phyloP scores from a whole-genome alignment of 345 rosid species.

The Capsella bursapastoris region DNA sequence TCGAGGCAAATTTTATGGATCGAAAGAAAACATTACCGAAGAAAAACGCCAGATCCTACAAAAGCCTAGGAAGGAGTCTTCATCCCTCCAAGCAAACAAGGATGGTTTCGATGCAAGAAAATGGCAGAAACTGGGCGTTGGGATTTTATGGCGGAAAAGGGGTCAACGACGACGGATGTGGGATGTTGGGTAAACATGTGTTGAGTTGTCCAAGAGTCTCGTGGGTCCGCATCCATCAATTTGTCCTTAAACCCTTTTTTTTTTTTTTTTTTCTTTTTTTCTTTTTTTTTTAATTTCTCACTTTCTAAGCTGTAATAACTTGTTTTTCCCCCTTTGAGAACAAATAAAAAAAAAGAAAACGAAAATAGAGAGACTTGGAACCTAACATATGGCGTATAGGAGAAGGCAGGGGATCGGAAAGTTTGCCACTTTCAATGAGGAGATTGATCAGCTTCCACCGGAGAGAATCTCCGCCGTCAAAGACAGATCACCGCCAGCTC shows the following conservation, averaged over 20 bases:
- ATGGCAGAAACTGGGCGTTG: background rate
- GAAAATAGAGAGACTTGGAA: background rate
- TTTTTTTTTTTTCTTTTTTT: background rate
- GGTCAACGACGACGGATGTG: slow-evolving; percentile 36
- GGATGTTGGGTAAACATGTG: background rate
- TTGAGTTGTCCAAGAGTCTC: slow-evolving; percentile 14
- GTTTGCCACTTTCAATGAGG: slow-evolving; percentile 78
- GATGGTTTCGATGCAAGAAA: slow-evolving; percentile 23
- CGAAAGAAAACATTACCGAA: slow-evolving; percentile 2
- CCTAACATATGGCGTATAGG: slow-evolving; percentile 75
- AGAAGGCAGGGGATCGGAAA: slow-evolving; percentile 76
- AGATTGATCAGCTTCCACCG: slow-evolving; percentile 47
- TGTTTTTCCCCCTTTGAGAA: background rate
- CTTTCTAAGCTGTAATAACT: no score
- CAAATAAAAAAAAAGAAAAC: background rate
- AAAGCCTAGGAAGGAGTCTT: background rate
- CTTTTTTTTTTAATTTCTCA: background rate
- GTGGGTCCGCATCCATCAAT: slow-evolving; percentile 17
- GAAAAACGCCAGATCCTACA: slow-evolving; percentile 12
- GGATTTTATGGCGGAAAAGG: slow-evolving; percentile 8
- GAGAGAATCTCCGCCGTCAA: slow-evolving; percentile 6
- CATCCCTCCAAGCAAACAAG: slow-evolving; percentile 15
- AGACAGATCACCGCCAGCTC: slow-evolving; percentile 30
- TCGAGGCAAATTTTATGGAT: background rate
- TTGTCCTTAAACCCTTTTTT: background rate